phyloP scores from a whole-genome alignment of 768 basidiomycete genomes.

The Mycena vitilis region DNA sequence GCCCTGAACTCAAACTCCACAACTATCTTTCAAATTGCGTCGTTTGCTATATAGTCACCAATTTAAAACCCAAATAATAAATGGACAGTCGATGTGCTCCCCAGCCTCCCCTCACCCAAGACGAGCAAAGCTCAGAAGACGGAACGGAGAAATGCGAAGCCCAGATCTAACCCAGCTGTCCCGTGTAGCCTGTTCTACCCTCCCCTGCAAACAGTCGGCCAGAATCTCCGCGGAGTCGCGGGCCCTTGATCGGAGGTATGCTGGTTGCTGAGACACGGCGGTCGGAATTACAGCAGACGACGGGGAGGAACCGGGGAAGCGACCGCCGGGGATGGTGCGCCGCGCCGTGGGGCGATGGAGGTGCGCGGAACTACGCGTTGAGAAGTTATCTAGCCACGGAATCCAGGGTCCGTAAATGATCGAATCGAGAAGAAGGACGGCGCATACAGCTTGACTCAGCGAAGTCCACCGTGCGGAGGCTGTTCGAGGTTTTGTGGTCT shows the following conservation, averaged over 20 bases:
- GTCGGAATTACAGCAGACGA: neutral
- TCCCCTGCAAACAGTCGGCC: neutral
- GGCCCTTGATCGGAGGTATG: neutral
- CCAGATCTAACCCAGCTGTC: constrained; percentile 24
- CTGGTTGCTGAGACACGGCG: too few species aligned
- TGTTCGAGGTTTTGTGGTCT: too few species aligned
- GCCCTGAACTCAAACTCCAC: too few species aligned
- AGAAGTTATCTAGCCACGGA: neutral
- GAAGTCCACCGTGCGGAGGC: neutral
- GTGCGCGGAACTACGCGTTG: neutral
- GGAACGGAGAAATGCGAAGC: constrained; percentile 21
- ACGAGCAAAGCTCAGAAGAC: constrained; percentile 12
- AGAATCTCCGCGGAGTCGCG: too few species aligned
- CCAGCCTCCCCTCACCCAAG: too few species aligned
- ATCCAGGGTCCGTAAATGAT: neutral
- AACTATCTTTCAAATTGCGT: too few species aligned
- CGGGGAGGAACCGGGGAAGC: neutral
- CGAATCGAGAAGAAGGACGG: neutral
- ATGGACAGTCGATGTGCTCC: neutral
- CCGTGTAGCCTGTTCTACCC: constrained; percentile 8
- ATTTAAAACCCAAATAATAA: neutral
- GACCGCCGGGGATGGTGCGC: neutral
- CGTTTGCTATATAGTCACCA: neutral
- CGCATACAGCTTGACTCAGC: neutral
- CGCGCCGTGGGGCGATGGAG: neutral